Evolutionary conservation across 176 grass and related monocot genomes (phyloP).

Genomic region (Metroxylon sagu): DNA sequence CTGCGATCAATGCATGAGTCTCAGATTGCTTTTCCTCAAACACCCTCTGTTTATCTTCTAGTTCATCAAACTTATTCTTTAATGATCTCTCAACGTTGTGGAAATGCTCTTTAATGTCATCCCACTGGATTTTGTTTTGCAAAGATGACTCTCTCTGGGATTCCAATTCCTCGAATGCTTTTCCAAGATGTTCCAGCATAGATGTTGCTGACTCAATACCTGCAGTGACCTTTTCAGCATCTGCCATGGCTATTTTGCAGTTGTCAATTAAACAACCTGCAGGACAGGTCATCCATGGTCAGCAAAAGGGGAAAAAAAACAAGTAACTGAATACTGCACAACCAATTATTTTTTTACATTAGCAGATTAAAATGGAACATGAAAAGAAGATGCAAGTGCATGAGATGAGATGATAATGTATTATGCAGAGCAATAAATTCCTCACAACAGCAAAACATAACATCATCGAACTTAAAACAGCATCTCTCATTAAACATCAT

Average conservation of each 20-base stretch:
- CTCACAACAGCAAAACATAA: too few relatives aligned
- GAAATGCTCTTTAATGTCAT: conserved; percentile 59
- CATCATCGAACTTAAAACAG: too few relatives aligned
- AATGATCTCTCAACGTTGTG: conserved; percentile 52
- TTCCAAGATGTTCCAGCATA: conserved; percentile 58
- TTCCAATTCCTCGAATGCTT: conserved; percentile 59
- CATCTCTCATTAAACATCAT: too few relatives aligned
- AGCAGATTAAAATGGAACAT: too few relatives aligned
- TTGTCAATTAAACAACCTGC: too few relatives aligned
- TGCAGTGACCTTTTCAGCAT: conserved; percentile 11
- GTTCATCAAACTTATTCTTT: conserved; percentile 60
- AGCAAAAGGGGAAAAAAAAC: too few relatives aligned
- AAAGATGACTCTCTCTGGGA: conserved; percentile 50
- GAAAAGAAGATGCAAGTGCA: too few relatives aligned
- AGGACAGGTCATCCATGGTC: too few relatives aligned
- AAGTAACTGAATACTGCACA: too few relatives aligned
- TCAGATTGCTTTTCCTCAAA: conserved; percentile 49
- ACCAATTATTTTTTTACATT: too few relatives aligned
- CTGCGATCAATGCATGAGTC: conserved; percentile 43
- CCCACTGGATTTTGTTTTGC: conserved; percentile 48
- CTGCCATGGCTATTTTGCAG: conserved; percentile 12
- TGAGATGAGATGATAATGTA: too few relatives aligned
- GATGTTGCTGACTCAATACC: conserved; percentile 31
- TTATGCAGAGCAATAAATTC: too few relatives aligned
- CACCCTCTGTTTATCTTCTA: conserved; percentile 51